Base-by-base conservation (phyloP, 2,329 filamentous ascomycete genomes). In the Epichloe sibirici region DNA sequence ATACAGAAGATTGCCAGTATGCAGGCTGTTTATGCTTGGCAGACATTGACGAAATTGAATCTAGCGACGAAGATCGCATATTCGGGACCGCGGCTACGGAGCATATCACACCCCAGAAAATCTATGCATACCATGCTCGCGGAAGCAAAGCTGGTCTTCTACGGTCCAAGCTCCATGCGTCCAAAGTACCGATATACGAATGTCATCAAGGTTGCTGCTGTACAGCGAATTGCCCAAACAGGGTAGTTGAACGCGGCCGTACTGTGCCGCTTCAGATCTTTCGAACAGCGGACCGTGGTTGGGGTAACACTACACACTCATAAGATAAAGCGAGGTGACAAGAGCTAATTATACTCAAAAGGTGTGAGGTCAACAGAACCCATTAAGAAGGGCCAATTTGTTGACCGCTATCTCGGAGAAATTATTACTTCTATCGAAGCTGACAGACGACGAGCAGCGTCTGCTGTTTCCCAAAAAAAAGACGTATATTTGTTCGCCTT, bases 401-500 rank as follows among this genome's bases (percentile, higher is more conserved):
- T 94, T 42, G 88, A 91, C 63, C 79, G 78, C 7, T 94, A 93
- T 61, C 74, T 90, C 7, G 88, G 88, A 12, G 82, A 86, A 63
- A 72, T 86, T 53, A 82, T 87, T 59, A 83, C 81, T 1, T 71
- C 75, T 0, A 59, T 66, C 2, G 82, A 90, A 67, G 86, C 88
- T 0, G 75, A 82, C 15, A 70, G 72, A 2, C 81, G 88, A 3
- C 83, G 87, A 6, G 69, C 71, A 1, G 68, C 71, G 0, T 77
- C 81, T 2, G 71, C 73, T 34, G 67, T 78, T 3, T 76, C 76
- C 0, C 73, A 79, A 54, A 74, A 75, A n/a, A 90, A 90, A 59
- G 82, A 86, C 23, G 81, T 86, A 0, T 93, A 93, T 59, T 75
- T 93, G 1, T 93, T 91, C 65, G 81, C 78, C 1, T 78, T 94